Percentiles rank a stretch among this genome's conserved stretches.
Evolutionary conservation across 768 basidiomycete species (phyloP).

Genomic region (Macrocybe gigantea): DNA sequence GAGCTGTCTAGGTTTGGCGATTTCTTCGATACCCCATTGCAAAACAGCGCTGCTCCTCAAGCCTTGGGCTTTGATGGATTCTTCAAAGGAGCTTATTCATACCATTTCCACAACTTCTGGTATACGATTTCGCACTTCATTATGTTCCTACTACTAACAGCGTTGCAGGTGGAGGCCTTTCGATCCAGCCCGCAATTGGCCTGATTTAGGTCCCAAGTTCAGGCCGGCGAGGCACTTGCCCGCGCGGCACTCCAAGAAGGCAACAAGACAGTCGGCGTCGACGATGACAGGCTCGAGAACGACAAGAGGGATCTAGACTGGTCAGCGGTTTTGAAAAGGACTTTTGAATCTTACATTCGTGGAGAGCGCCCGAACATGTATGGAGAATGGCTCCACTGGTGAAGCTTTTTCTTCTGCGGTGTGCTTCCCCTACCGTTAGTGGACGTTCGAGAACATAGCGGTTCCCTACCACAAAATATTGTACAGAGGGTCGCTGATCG

Average conservation of each 20-base stretch:
- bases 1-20: slow-evolving; percentile 57
- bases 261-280: slow-evolving; percentile 17
- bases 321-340: slow-evolving; percentile 86
- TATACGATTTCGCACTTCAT: slow-evolving; percentile 25
- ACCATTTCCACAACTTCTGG: slow-evolving; percentile 95
- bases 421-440: background rate
- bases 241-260: slow-evolving; percentile 35
- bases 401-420: background rate
- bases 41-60: slow-evolving; percentile 71
- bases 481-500: no score
- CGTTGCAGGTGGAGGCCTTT: slow-evolving; percentile 86
- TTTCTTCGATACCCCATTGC: slow-evolving; percentile 72
- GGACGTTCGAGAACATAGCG: no score
- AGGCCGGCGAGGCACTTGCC: slow-evolving; percentile 63
- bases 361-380: slow-evolving; percentile 92
- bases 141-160: background rate
- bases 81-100: slow-evolving; percentile 89
- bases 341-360: slow-evolving; percentile 87
- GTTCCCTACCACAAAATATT: no score
- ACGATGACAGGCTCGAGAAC: slow-evolving; percentile 34
- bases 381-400: slow-evolving; percentile 63
- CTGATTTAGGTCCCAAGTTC: slow-evolving; percentile 82
- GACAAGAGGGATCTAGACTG: slow-evolving; percentile 81
- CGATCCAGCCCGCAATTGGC: slow-evolving; percentile 82
- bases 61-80: slow-evolving; percentile 87